Conservation (phyloP, 148 eudicot genomes). For the Camellia granthamiana region DNA sequence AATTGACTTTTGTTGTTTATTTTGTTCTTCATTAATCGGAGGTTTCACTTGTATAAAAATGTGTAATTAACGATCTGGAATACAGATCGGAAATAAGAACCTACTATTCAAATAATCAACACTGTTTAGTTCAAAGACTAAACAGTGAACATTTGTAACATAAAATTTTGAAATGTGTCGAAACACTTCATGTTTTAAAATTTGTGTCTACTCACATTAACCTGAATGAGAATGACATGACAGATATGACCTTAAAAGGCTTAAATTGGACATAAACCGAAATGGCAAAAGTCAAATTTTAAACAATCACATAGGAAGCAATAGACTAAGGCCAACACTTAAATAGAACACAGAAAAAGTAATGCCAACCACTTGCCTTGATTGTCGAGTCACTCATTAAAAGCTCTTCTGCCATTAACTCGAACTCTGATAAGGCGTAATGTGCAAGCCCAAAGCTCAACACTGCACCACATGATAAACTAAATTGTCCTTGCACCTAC, state of each 20-base stretch:
- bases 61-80: too few relatives aligned
- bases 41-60: too few relatives aligned
- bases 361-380: slow-evolving; percentile 53
- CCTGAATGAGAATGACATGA: neutral
- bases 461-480: slow-evolving; percentile 71
- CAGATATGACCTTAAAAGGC: slow-evolving; percentile 4
- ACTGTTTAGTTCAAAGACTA: too few relatives aligned
- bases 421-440: slow-evolving; percentile 78
- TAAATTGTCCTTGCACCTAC: slow-evolving; percentile 91
- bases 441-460: slow-evolving; percentile 87
- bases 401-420: slow-evolving; percentile 90
- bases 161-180: too few relatives aligned
- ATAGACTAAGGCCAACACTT: neutral
- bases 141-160: too few relatives aligned
- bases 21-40: too few relatives aligned
- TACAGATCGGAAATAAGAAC: too few relatives aligned
- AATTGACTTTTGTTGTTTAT: too few relatives aligned
- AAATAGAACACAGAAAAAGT: slow-evolving; percentile 9
- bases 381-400: slow-evolving; percentile 86
- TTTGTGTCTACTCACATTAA: neutral
- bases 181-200: too few relatives aligned
- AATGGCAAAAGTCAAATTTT: neutral
- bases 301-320: neutral
- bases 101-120: too few relatives aligned
- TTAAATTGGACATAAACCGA: neutral